A percentile compares a stretch with the other conserved stretches of the same genome.
These are phyloP conservation scores for Cladosporium sp. DNA, from an alignment of 2,329 filamentous ascomycete species.

Conservation along the genomic window DNA sequence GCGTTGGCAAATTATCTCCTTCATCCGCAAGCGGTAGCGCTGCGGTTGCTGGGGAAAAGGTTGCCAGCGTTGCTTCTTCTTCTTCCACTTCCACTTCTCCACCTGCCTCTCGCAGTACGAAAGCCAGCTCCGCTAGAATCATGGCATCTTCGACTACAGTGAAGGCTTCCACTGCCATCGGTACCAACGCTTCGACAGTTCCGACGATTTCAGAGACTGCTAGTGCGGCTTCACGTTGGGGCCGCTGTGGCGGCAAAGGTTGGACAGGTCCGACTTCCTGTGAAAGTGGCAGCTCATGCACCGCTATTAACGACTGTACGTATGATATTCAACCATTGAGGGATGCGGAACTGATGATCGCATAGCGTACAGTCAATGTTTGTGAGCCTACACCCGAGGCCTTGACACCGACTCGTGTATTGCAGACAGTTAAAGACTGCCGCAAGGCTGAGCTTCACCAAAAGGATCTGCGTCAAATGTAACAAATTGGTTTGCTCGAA, in stretches of 20 bases:
- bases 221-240: background rate
- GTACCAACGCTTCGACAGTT: background rate
- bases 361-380: background rate
- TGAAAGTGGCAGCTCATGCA: background rate
- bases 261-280: background rate
- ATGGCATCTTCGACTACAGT: background rate
- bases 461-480: too few species aligned
- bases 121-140: background rate
- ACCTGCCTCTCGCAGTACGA: background rate
- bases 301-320: background rate
- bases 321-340: background rate
- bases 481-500: too few species aligned
- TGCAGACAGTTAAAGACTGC: too few species aligned
- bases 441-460: too few species aligned
- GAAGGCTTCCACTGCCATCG: background rate
- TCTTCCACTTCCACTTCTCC: background rate
- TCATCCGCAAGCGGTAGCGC: background rate
- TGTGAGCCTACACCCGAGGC: background rate
- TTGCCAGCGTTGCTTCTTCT: background rate
- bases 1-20: constrained; percentile 37
- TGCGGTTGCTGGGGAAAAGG: background rate
- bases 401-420: too few species aligned
- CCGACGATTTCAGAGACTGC: background rate
- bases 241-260: background rate
- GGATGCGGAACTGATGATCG: background rate